These are phyloP conservation scores for Boletus sp. DNA, from an alignment of 768 basidiomycete genomes.

Conservation along the genomic window DNA sequence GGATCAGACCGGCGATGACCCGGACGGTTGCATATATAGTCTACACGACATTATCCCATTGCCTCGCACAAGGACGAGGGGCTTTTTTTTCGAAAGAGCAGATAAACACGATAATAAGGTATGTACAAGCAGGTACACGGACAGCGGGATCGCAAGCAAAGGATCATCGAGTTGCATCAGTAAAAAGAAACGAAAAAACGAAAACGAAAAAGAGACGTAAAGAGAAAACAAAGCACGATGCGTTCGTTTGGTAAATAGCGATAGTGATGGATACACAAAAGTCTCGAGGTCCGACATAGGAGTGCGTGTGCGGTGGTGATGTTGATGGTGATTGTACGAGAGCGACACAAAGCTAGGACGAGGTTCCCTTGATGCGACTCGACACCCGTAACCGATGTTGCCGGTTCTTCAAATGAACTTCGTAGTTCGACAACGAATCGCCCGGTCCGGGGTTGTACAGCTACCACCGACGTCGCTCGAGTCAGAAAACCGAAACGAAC, in stretches of 20 bases:
- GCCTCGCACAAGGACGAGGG: not conserved
- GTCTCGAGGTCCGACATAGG: conserved; percentile 12
- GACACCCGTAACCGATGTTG: conserved; percentile 75
- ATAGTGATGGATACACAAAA: conserved; percentile 2
- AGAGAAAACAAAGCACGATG: conserved; percentile 8
- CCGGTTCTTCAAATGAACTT: conserved; percentile 88
- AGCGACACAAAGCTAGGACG: conserved; percentile 17
- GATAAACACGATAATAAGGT: conserved; percentile 38
- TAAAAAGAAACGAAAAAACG: not conserved
- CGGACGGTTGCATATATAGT: not conserved
- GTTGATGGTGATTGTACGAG: not conserved
- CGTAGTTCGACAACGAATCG: conserved; percentile 85
- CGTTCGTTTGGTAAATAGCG: conserved; percentile 16
- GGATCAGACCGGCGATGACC: too few species aligned
- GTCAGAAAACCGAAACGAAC: not conserved
- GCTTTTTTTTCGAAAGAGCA: not conserved
- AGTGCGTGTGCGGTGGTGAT: not conserved
- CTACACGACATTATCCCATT: conserved; percentile 5
- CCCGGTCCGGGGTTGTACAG: conserved; percentile 89
- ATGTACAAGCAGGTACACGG: conserved; percentile 34
- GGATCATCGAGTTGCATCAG: conserved; percentile 18
- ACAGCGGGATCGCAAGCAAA: conserved; percentile 21
- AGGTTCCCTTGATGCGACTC: conserved; percentile 39
- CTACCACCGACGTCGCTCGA: conserved; percentile 34
- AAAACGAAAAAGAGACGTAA: not conserved